Conservation (phyloP, 805 yeast genomes). For the Yamadazyma sp. region DNA sequence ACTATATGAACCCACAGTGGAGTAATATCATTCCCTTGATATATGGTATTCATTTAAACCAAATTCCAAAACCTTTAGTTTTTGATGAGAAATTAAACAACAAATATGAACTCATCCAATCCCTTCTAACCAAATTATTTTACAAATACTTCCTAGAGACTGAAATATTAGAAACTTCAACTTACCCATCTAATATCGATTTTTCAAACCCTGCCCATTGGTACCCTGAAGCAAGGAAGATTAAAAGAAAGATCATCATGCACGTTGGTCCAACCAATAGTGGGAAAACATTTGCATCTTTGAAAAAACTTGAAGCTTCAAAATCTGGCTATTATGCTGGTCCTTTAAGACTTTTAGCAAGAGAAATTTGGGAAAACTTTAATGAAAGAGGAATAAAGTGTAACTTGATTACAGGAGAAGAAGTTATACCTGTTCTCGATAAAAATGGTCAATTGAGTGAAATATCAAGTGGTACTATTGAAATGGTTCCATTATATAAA, state of each 20-base stretch:
- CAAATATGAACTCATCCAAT: slow-evolving; percentile 18
- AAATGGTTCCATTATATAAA: slow-evolving; percentile 74
- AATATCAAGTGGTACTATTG: slow-evolving; percentile 84
- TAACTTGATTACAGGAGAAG: slow-evolving; percentile 94
- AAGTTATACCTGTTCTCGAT: slow-evolving; percentile 70
- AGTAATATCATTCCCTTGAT: slow-evolving; percentile 19
- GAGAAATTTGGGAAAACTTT: slow-evolving; percentile 87
- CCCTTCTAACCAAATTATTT: slow-evolving; percentile 22
- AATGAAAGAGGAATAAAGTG: slow-evolving; percentile 64
- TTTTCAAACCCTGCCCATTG: slow-evolving; percentile 47
- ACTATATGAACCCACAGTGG: slow-evolving; percentile 28
- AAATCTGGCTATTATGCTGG: slow-evolving; percentile 90
- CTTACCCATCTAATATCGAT: slow-evolving; percentile 19
- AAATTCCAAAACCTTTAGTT: slow-evolving; percentile 19
- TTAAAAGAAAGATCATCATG: slow-evolving; percentile 77
- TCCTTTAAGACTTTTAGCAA: slow-evolving; percentile 83
- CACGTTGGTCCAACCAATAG: slow-evolving; percentile 98
- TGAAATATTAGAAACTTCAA: slow-evolving; percentile 11
- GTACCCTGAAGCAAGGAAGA: slow-evolving; percentile 81
- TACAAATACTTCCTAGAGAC: slow-evolving; percentile 19
- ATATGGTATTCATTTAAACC: slow-evolving; percentile 14
- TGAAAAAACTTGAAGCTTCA: slow-evolving; percentile 61
- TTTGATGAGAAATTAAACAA: slow-evolving; percentile 15
- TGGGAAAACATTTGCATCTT: slow-evolving; percentile 88
- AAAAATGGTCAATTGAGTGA: slow-evolving; percentile 69